Evolutionary conservation across 2,329 filamentous ascomycete genomes (phyloP), one percentile per base, ranked within the genome.

Genomic region (Talaromyces verruculosus): DNA sequence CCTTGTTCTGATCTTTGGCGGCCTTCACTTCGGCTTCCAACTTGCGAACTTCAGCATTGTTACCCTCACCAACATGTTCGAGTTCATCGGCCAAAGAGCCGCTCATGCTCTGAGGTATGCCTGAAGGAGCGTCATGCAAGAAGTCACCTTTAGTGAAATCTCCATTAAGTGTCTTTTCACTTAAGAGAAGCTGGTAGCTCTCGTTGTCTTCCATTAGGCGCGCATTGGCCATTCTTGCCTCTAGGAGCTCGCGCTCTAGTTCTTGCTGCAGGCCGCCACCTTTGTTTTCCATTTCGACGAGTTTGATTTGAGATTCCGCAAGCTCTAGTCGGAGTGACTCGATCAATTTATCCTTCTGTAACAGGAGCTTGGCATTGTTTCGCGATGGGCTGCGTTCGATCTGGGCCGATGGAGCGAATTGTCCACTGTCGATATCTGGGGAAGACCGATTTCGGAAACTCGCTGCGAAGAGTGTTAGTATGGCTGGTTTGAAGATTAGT

Each of bases 131-230:
- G 63, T 82, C 78, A 65, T 84, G 90, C 81, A 91, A 88, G 77
- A 96, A 92, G 73, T 94, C 91, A 72, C 86, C 90, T 75, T 90
- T 92, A 73, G 87, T 86, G 76, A 97, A 94, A 75, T 98, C 94
- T 35, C 95, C 95, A 75, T 96, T 97, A 66, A 99, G 85, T 1
- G 95, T 98, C 84, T 93, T 94, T 78, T 98, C 93, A 74, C 93
- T 92, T 28, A 99, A 87, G 19, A 99, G 87, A 43, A 98, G 86
- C 79, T 98, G 94, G 79, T 97, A 99, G 80, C 93, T 96, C 80
- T 99, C 95, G 74, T 98, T 98, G 79, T 99, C 95, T 80, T 99
- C 95, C 91, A 97, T 95, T 69, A 99, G 83, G 55, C 93, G 88
- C 65, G 95, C 95, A 75, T 98, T 99, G 71, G 93, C 91, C 90